Conservation (phyloP, 768 basidiomycete species). For the Rickenella mellea region DNA sequence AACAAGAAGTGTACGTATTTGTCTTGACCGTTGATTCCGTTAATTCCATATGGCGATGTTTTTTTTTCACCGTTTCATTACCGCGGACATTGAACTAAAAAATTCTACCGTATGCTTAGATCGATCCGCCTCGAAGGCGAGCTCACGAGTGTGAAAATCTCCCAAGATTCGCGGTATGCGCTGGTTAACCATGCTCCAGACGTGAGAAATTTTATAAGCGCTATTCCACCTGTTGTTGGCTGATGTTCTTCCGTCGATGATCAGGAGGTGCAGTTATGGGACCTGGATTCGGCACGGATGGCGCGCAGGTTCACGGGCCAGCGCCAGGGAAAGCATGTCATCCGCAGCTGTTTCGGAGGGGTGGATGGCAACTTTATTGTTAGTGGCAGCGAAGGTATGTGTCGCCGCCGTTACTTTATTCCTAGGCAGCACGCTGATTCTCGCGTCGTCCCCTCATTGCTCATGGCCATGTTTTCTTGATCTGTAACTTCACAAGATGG, state of each 20-base stretch:
- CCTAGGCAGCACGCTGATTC: too few species aligned
- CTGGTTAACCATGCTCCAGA: constrained; percentile 83
- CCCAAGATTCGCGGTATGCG: constrained; percentile 77
- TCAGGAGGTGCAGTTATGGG: constrained; percentile 88
- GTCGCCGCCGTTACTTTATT: too few species aligned
- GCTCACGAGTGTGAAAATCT: constrained; percentile 80
- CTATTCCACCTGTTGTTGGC: constrained; percentile 4
- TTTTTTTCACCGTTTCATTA: constrained; percentile 2
- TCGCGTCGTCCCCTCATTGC: neutral
- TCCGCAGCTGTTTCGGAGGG: constrained; percentile 92
- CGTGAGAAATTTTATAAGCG: constrained; percentile 35
- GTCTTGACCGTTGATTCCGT: too few species aligned
- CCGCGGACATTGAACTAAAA: constrained; percentile 6
- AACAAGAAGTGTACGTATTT: constrained; percentile 53
- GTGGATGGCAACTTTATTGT: constrained; percentile 80
- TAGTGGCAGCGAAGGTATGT: constrained; percentile 89
- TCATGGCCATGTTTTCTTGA: neutral
- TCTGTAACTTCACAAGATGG: constrained; percentile 61
- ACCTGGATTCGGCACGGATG: constrained; percentile 58
- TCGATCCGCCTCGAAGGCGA: constrained; percentile 66
- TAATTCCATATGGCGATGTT: too few species aligned
- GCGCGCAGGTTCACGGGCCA: constrained; percentile 83
- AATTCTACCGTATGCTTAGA: constrained; percentile 35
- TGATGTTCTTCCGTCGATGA: constrained; percentile 7
- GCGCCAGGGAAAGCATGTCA: constrained; percentile 72